These are phyloP conservation scores for Globisporangium iwayamae DNA, from an alignment of 352 stramenopile species.

Conservation along the genomic window DNA sequence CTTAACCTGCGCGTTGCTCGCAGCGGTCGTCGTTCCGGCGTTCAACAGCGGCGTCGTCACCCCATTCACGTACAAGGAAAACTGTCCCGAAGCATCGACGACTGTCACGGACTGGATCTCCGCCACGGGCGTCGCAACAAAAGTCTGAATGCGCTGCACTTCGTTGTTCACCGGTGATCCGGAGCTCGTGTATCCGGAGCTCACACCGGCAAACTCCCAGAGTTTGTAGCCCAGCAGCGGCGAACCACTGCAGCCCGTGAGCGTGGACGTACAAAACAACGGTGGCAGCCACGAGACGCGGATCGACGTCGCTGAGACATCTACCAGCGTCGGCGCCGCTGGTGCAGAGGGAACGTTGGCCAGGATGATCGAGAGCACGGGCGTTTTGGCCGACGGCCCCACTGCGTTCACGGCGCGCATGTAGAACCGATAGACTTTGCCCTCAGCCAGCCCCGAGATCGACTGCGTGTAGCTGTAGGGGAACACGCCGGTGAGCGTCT, in stretches of 20 bases:
- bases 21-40: conserved; percentile 25
- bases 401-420: conserved; percentile 84
- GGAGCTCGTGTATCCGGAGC: conserved; percentile 69
- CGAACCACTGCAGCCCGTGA: conserved; percentile 74
- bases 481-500: conserved; percentile 43
- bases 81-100: conserved; percentile 55
- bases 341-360: conserved; percentile 67
- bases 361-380: conserved; percentile 88
- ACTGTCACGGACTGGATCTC: conserved; percentile 81
- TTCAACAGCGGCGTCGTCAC: conserved; percentile 47
- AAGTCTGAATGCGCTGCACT: conserved; percentile 89
- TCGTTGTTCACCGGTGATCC: conserved; percentile 77
- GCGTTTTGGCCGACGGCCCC: conserved; percentile 74
- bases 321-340: conserved; percentile 44
- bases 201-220: conserved; percentile 89
- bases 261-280: conserved; percentile 56
- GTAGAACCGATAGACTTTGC: conserved; percentile 92
- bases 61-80: conserved; percentile 68
- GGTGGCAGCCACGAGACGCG: conserved; percentile 67
- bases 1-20: conserved; percentile 38
- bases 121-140: conserved; percentile 41
- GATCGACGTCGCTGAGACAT: conserved; percentile 64
- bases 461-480: conserved; percentile 51
- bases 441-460: conserved; percentile 54
- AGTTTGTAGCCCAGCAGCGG: conserved; percentile 90